These are phyloP conservation scores for Sphaerulina vaccinii DNA, from an alignment of 2,329 filamentous ascomycete species.

Conservation along the genomic window DNA sequence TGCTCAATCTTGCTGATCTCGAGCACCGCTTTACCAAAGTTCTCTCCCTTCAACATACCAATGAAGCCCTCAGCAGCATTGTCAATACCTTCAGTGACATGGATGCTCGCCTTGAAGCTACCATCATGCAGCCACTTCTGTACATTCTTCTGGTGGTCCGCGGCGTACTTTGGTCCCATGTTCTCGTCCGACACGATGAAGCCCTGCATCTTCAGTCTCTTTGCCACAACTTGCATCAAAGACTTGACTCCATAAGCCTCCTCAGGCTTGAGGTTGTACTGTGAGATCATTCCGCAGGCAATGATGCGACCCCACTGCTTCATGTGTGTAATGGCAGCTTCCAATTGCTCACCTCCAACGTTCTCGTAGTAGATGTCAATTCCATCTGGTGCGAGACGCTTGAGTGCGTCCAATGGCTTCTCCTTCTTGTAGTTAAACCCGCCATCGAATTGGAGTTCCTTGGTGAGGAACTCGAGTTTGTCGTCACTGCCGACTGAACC, in stretches of 20 bases:
- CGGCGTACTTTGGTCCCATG: constrained; percentile 64
- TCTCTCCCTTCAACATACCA: constrained; percentile 72
- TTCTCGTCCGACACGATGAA: constrained; percentile 68
- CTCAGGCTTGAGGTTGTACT: constrained; percentile 65
- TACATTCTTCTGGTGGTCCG: constrained; percentile 74
- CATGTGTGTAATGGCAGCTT: constrained; percentile 63
- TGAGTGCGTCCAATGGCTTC: constrained; percentile 64
- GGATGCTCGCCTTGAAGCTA: constrained; percentile 67
- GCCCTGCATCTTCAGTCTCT: constrained; percentile 69
- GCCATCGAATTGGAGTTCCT: constrained; percentile 67
- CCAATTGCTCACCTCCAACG: constrained; percentile 67
- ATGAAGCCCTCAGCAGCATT: constrained; percentile 71
- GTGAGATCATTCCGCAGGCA: constrained; percentile 65
- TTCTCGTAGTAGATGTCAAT: constrained; percentile 85
- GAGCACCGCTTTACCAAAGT: constrained; percentile 82
- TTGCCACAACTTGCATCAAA: constrained; percentile 62
- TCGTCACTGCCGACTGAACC: constrained; percentile 77
- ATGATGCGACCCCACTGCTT: constrained; percentile 68
- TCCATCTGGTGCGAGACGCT: constrained; percentile 70
- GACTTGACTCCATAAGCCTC: constrained; percentile 67
- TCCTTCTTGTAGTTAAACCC: constrained; percentile 92
- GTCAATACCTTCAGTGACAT: constrained; percentile 73
- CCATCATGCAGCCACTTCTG: constrained; percentile 75
- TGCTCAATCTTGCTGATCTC: constrained; percentile 52
- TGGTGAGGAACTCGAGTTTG: constrained; percentile 72